Base-by-base conservation (phyloP, 352 stramenopile genomes). In the Phytophthora gonapodyides region DNA sequence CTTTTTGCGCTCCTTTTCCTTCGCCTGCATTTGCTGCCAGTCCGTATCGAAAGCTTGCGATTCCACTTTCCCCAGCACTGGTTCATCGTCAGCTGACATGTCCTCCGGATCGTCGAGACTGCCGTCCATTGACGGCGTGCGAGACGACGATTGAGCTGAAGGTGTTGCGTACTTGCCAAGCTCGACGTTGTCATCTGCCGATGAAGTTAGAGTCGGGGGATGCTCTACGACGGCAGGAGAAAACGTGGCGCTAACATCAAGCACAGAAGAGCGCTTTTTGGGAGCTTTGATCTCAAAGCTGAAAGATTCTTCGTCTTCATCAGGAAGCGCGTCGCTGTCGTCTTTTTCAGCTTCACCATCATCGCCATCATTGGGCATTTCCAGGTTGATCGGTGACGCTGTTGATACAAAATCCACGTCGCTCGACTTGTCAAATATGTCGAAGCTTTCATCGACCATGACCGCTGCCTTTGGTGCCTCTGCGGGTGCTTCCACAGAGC, bases 1-100 rank as follows among this genome's bases (percentile, higher is more conserved):
- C 48, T 88, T 88, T 57, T 83, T 82, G 10, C 84, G 78, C 42
- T 90, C 79, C 36, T 87, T 89, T 54, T 90, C 84, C 64, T 89
- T 73, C 35, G 72, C 73, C 57, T 93, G 84, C 73, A 93, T 73
- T 48, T 75, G 72, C 53, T 91, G 73, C 84, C 84, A 93, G 37
- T 90, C 76, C 3, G 70, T 56, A 16, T 89, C 65, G 17, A 87
- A 86, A 33, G 67, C 66, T 47, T 69, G 41, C 1, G 50, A 50
- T n/a, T 64, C 54, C 1, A 62, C 38, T 34, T 54, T 53, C 21
- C 58, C 69, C n/a, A 76, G 44, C 2, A 67, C 30, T n/a, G 48
- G 37, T 11, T 70, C 54, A 8, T 70, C 54, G 16, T 50, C 27
- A 16, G 34, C 24, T 3, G 36, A 36, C 8, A 13, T 24, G 31